Conservation (phyloP, 345 rosid species). For the Populus pruinosa region DNA sequence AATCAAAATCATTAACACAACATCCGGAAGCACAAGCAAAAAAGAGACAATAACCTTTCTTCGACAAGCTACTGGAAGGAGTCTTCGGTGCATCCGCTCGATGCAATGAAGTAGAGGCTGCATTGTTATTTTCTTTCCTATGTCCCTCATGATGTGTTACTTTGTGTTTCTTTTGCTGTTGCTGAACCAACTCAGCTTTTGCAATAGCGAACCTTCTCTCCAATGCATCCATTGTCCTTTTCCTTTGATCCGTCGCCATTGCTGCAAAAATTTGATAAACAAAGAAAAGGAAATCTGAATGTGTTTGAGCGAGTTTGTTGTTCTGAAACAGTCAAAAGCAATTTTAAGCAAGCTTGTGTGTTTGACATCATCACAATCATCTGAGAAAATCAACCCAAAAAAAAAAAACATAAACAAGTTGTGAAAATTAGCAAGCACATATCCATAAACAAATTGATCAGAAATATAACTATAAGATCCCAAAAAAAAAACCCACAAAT, state of each 20-base stretch:
- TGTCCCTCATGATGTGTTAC: constrained; percentile 16
- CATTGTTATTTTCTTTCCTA: constrained; percentile 5
- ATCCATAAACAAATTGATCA: too few species aligned
- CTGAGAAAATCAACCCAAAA: too few species aligned
- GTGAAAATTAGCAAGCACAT: too few species aligned
- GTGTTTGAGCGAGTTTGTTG: not conserved
- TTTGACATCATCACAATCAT: too few species aligned
- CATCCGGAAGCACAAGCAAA: not conserved
- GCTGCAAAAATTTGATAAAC: not conserved
- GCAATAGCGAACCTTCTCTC: constrained; percentile 55
- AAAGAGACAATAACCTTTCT: constrained; percentile 33
- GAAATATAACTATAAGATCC: too few species aligned
- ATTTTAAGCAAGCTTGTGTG: too few species aligned
- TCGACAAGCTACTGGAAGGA: constrained; percentile 12
- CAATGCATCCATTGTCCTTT: constrained; percentile 52
- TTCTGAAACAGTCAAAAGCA: too few species aligned
- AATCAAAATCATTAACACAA: not conserved
- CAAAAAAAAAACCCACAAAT: too few species aligned
- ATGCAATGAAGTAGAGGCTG: constrained; percentile 16
- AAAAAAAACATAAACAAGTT: too few species aligned
- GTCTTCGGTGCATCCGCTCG: constrained; percentile 20
- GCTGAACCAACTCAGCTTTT: constrained; percentile 54
- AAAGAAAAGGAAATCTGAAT: not conserved
- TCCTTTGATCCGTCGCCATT: constrained; percentile 29
- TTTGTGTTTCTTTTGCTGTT: constrained; percentile 36